phyloP scores from a whole-genome alignment of 495 filamentous ascomycete genomes.

The Penicillium ucsense region DNA sequence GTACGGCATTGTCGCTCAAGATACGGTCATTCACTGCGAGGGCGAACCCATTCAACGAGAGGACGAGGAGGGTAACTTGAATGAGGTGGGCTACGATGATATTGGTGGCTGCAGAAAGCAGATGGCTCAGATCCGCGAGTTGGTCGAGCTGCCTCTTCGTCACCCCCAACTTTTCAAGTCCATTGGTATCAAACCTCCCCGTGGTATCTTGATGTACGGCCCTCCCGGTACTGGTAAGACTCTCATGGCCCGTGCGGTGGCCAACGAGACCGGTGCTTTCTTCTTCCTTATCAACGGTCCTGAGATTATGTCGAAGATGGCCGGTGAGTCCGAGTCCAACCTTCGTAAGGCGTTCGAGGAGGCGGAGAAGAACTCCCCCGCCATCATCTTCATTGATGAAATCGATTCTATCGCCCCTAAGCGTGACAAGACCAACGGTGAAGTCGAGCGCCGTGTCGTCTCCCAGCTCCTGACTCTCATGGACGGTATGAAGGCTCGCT shows the following conservation, averaged over 20 bases:
- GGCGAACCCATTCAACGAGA: slow-evolving; percentile 97
- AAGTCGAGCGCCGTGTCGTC: slow-evolving; percentile 96
- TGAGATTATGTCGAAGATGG: slow-evolving; percentile 99
- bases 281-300: slow-evolving; percentile 99
- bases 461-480: slow-evolving; percentile 96
- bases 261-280: slow-evolving; percentile 97
- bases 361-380: slow-evolving; percentile 98
- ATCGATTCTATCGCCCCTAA: slow-evolving; percentile 98
- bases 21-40: slow-evolving; percentile 98
- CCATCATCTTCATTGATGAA: slow-evolving; percentile 99
- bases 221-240: slow-evolving; percentile 99
- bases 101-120: slow-evolving; percentile 99
- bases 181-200: slow-evolving; percentile 98
- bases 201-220: slow-evolving; percentile 95
- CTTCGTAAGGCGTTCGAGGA: slow-evolving; percentile 96
- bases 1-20: slow-evolving; percentile 96
- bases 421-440: slow-evolving; percentile 99
- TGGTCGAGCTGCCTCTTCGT: slow-evolving; percentile 92
- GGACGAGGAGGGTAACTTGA: slow-evolving; percentile 97
- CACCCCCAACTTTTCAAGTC: slow-evolving; percentile 99
- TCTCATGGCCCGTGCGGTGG: slow-evolving; percentile 95
- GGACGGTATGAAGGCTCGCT: slow-evolving; percentile 99
- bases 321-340: slow-evolving; percentile 96
- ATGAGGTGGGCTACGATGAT: slow-evolving; percentile 98
- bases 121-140: slow-evolving; percentile 97